Percentiles rank a stretch among this genome's conserved stretches.
Evolutionary conservation across 441 rosid genomes (phyloP).

Genomic region (Flueggea neowawraea): DNA sequence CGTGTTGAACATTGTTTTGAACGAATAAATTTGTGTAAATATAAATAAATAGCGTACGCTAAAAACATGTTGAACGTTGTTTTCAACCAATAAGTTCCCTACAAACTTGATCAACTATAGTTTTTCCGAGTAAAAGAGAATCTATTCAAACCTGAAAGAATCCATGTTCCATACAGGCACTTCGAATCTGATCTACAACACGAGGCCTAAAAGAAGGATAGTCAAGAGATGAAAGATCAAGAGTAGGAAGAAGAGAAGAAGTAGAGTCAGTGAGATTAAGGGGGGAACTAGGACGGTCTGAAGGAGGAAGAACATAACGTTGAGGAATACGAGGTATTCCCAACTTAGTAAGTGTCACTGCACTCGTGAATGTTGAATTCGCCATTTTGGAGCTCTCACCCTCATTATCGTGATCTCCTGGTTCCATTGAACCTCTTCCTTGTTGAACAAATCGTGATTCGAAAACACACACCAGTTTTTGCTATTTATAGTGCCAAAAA

Average conservation of each 20-base stretch:
- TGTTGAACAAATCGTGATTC: too few relatives aligned
- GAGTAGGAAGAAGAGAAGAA: slow-evolving; percentile 23
- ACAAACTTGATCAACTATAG: too few relatives aligned
- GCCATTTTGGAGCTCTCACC: slow-evolving; percentile 7
- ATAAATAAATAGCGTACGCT: too few relatives aligned
- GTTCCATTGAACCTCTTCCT: too few relatives aligned
- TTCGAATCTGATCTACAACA: slow-evolving; percentile 21
- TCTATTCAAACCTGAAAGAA: slow-evolving; percentile 27
- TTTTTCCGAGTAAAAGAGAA: neutral
- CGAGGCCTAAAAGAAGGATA: slow-evolving; percentile 25
- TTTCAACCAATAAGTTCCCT: too few relatives aligned
- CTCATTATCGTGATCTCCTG: neutral
- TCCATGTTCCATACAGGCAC: slow-evolving; percentile 30
- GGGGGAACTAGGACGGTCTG: slow-evolving; percentile 19
- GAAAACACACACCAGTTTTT: too few relatives aligned
- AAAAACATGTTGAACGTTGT: too few relatives aligned
- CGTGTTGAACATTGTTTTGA: too few relatives aligned
- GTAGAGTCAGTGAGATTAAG: neutral
- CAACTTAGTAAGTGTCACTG: slow-evolving; percentile 23
- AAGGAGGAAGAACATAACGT: slow-evolving; percentile 32
- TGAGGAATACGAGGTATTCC: slow-evolving; percentile 26
- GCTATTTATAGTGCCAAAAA: too few relatives aligned
- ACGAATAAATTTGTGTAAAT: too few relatives aligned
- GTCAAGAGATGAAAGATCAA: slow-evolving; percentile 28
- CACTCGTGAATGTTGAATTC: slow-evolving; percentile 21